Conservation (phyloP, 805 yeast species). For the Kazachstania taianensis region DNA sequence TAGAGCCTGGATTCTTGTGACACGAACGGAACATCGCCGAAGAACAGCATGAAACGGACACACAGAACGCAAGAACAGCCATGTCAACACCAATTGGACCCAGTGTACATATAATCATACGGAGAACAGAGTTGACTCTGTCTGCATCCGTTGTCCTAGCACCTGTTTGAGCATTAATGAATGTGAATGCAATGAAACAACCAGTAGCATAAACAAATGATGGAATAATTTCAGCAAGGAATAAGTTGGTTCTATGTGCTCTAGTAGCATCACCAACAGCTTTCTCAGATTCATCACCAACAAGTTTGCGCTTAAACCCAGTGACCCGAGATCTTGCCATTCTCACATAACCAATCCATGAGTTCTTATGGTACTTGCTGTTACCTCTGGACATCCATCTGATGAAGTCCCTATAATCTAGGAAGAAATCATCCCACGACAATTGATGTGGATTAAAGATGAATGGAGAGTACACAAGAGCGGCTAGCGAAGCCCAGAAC, state of each 20-base stretch:
- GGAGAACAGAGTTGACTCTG: constrained; percentile 55
- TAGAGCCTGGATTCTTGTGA: constrained; percentile 96
- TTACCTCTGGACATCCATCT: constrained; percentile 89
- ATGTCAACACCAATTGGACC: constrained; percentile 87
- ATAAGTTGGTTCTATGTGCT: constrained; percentile 68
- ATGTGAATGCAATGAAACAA: constrained; percentile 68
- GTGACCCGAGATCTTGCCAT: constrained; percentile 75
- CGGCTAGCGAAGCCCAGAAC: constrained; percentile 91
- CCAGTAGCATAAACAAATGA: constrained; percentile 66
- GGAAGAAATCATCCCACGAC: constrained; percentile 88
- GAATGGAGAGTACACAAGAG: constrained; percentile 86
- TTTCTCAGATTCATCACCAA: constrained; percentile 70
- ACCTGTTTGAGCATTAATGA: constrained; percentile 79
- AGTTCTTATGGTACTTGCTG: constrained; percentile 77
- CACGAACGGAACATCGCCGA: constrained; percentile 91
- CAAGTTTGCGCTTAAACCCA: constrained; percentile 66
- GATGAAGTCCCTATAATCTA: constrained; percentile 88
- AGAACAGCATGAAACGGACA: constrained; percentile 86
- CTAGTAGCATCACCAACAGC: constrained; percentile 73
- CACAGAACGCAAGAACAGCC: constrained; percentile 68
- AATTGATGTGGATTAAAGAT: constrained; percentile 96
- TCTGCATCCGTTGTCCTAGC: constrained; percentile 39
- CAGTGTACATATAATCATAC: constrained; percentile 68
- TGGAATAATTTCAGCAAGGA: constrained; percentile 63
- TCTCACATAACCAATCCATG: constrained; percentile 79